A percentile compares a stretch with the other conserved stretches of the same genome.
phyloP scores from a whole-genome alignment of 176 grass and related monocot species.

The Saccharum spontaneum region DNA sequence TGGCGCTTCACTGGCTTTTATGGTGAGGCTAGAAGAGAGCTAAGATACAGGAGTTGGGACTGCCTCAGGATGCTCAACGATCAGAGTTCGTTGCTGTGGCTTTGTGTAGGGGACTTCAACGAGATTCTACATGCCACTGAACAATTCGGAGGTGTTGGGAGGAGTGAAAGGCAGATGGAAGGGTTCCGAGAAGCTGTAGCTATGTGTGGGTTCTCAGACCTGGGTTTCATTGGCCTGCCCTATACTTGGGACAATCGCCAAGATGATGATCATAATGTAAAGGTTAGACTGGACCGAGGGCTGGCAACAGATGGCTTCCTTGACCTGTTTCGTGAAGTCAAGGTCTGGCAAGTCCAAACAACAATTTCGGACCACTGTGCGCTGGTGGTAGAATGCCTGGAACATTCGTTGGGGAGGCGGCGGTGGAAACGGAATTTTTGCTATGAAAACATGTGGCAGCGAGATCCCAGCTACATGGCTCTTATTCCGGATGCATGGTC shows the following conservation, averaged over 20 bases:
- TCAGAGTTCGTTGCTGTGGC: background rate
- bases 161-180: background rate
- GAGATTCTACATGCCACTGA: background rate
- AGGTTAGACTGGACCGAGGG: background rate
- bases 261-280: background rate
- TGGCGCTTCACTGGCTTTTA: background rate
- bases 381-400: no score
- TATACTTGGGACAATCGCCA: background rate
- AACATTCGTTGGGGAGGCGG: no score
- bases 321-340: accelerated
- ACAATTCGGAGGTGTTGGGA: background rate
- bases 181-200: background rate
- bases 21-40: background rate
- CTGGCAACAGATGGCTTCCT: background rate
- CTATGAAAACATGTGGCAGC: no score
- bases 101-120: background rate
- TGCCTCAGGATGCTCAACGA: no score
- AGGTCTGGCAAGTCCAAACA: no score
- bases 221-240: background rate
- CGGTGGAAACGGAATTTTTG: no score
- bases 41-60: background rate
- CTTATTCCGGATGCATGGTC: no score
- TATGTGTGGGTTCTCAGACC: background rate
- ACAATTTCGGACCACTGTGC: no score
- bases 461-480: no score